Base-by-base conservation (phyloP, 306 rosid genomes). In the Argentina anserina region DNA sequence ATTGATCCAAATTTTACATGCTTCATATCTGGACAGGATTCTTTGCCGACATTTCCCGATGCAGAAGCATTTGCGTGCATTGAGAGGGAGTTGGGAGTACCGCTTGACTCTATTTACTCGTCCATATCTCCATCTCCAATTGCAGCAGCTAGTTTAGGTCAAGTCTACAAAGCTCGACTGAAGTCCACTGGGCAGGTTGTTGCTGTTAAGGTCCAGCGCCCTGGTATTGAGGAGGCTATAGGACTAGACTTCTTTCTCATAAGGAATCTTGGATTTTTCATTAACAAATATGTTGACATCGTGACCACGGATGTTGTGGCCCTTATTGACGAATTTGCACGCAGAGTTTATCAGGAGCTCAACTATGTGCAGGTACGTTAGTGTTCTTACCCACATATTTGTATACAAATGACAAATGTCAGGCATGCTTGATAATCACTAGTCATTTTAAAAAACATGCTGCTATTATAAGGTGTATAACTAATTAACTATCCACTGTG, bases 121-220 rank as follows among this genome's bases (percentile, higher is more conserved):
- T 47, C 72, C 23, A 86, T 93, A 82, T 83, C 98, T 43, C 87
- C 96, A 3, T 87, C 86, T 28, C 87, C 98, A 6, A 73, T 93
- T 49, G 98, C 97, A n/a, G 98, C 98, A 8, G 98, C 98, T 60
- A 93, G 98, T 87, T 88, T 93, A 60, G 98, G 97, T 61, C 98
- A 93, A 83, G 98, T 93, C 49, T 93, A 93, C 82, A 93, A 93
- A 84, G 98, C 89, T 71, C 80, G 17, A 78, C 88, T 90, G 29
- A 89, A 81, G 80, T 55, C 49, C 70, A 82, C 96, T 13, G 96
- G 94, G 66, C 81, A 86, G 75, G 74, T 77, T 42, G 98, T 93
- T 62, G 98, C 97, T 21, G 92, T 93, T 47, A 93, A 93, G 89
- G 96, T 93, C 76, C 98, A 93, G 71, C 97, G 98, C 72, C 98